phyloP scores from a whole-genome alignment of 176 grass and related monocot genomes.

The Zea luxurians region DNA sequence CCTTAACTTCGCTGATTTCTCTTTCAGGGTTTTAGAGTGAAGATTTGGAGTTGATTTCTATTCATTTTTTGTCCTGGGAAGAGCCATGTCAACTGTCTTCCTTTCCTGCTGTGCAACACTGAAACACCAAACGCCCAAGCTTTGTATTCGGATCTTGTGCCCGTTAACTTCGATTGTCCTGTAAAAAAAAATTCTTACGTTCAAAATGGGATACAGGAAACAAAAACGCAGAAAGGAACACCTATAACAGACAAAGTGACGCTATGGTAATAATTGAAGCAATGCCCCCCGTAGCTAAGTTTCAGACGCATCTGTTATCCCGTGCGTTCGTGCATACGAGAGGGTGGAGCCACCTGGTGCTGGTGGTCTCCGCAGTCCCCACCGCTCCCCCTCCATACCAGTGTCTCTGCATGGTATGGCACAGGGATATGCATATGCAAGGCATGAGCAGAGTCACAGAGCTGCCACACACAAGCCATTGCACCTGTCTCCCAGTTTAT shows the following conservation, averaged over 20 bases:
- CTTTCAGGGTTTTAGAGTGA: not conserved
- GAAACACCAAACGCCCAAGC: not conserved
- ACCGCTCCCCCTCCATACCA: constrained; percentile 37
- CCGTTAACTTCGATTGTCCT: not conserved
- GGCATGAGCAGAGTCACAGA: constrained; percentile 37
- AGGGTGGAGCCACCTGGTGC: constrained; percentile 21
- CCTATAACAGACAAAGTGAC: constrained; percentile 24
- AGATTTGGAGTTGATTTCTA: not conserved
- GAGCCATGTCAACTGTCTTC: not conserved
- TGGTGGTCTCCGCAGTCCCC: constrained; percentile 54
- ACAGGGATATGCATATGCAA: constrained; percentile 46
- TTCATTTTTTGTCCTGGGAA: not conserved
- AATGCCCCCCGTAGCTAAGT: constrained; percentile 14
- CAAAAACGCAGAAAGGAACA: constrained; percentile 39
- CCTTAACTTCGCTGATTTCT: too few species aligned
- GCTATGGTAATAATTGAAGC: constrained; percentile 43
- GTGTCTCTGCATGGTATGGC: constrained; percentile 55
- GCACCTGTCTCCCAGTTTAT: constrained; percentile 36
- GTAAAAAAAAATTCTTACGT: not conserved
- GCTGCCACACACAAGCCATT: constrained; percentile 16
- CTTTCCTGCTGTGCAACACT: not conserved
- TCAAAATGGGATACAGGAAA: constrained; percentile 7
- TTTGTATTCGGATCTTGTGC: not conserved
- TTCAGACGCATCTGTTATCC: constrained; percentile 44
- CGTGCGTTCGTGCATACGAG: constrained; percentile 50